These are phyloP conservation scores for Graphilbum sp. DNA, from an alignment of 2,329 filamentous ascomycete genomes.

Conservation along the genomic window DNA sequence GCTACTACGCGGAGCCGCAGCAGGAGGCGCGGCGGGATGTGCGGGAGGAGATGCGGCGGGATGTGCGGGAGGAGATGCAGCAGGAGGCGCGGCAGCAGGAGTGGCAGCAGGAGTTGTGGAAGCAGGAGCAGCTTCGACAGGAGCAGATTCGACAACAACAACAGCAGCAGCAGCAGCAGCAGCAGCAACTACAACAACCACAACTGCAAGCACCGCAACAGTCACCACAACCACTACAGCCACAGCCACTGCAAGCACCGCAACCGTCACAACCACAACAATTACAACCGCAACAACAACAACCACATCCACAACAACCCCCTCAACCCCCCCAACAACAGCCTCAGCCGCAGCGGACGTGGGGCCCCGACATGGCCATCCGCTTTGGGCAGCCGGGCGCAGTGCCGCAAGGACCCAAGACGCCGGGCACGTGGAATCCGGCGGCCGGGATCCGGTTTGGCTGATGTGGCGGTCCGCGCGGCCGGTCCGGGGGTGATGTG, in stretches of 20 bases:
- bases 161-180: constrained; percentile 1
- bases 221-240: constrained; percentile 1
- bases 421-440: constrained; percentile 7
- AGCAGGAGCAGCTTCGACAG: constrained; percentile 15
- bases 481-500: constrained; percentile 5
- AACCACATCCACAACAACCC: constrained; percentile 3
- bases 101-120: constrained; percentile 3
- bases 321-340: constrained; percentile 6
- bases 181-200: constrained; percentile 2
- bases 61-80: constrained; percentile 18
- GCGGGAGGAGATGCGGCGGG: constrained; percentile 10
- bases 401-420: constrained; percentile 11
- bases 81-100: constrained; percentile 19
- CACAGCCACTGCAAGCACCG: constrained; percentile 3
- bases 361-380: constrained; percentile 70
- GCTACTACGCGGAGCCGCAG: constrained; percentile 11
- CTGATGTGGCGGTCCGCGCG: no score
- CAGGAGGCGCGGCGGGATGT: constrained; percentile 3
- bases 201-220: constrained; percentile 6
- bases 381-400: constrained; percentile 41
- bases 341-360: constrained; percentile 28
- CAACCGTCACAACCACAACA: constrained; percentile 3
- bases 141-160: constrained; percentile 2
- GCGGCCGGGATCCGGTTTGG: constrained; percentile 9
- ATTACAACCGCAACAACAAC: constrained; percentile 3